Conservation (phyloP, 1,284 basidiomycete species). For the Apiotrichum brassicae region DNA sequence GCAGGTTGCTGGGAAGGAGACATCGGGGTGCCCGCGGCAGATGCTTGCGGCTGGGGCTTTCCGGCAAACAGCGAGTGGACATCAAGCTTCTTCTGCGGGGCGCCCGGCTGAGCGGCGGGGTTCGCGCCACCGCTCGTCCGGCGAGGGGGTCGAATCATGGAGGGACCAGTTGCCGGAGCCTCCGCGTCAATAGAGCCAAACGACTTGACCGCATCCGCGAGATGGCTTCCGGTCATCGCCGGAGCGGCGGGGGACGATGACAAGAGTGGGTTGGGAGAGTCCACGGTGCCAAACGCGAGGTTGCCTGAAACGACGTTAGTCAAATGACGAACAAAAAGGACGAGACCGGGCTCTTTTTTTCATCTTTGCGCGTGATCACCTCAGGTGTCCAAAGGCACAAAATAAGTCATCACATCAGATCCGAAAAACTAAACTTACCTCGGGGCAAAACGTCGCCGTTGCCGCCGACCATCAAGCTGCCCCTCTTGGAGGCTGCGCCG, state of each 20-base stretch:
- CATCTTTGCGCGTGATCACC: too few relatives aligned
- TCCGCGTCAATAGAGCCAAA: conserved; percentile 66
- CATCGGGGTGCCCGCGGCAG: conserved; percentile 16
- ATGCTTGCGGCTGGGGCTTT: conserved; percentile 26
- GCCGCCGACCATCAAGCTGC: conserved; percentile 40
- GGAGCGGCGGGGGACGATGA: conserved; percentile 49
- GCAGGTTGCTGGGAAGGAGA: conserved; percentile 17
- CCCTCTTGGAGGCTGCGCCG: conserved; percentile 33
- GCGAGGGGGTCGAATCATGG: conserved; percentile 33
- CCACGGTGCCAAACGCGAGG: conserved; percentile 73
- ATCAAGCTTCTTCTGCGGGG: conserved; percentile 32
- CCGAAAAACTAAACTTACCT: conserved; percentile 19
- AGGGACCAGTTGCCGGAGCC: conserved; percentile 39
- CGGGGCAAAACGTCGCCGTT: conserved; percentile 33
- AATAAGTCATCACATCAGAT: too few relatives aligned
- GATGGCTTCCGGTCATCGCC: conserved; percentile 42
- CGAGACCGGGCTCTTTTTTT: too few relatives aligned
- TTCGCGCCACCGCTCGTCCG: conserved; percentile 26
- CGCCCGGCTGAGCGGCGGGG: conserved; percentile 12
- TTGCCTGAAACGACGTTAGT: conserved; percentile 22
- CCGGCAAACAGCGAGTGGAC: conserved; percentile 37
- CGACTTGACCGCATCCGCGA: conserved; percentile 56
- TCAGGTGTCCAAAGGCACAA: too few relatives aligned
- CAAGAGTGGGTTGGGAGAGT: conserved; percentile 49
- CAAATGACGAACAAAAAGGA: conserved; percentile 1